phyloP scores from a whole-genome alignment of 139 green algal species.

The Coccomyxa sp. region DNA sequence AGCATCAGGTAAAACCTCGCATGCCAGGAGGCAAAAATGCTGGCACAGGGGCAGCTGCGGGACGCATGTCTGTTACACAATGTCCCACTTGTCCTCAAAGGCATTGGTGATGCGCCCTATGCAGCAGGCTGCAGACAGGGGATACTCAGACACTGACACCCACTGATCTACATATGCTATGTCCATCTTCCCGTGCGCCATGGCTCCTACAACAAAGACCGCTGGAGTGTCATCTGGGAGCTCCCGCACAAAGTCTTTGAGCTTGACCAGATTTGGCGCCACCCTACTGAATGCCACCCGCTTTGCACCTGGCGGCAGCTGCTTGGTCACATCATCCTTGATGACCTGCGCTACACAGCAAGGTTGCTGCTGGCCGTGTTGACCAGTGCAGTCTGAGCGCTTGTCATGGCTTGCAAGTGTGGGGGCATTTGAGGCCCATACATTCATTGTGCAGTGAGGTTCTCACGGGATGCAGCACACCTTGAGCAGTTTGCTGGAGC shows the following conservation, averaged over 20 bases:
- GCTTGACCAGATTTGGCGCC: constrained; percentile 48
- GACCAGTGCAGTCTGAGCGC: too few species aligned
- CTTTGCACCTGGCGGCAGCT: constrained; percentile 62
- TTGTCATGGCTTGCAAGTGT: too few species aligned
- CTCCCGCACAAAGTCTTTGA: constrained; percentile 36
- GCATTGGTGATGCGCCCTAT: constrained; percentile 82
- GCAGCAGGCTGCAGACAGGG: constrained; percentile 82
- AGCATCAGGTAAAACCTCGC: too few species aligned
- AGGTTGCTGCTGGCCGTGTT: too few species aligned
- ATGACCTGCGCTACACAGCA: constrained; percentile 52
- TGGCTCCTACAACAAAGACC: constrained; percentile 89
- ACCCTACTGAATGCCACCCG: constrained; percentile 81
- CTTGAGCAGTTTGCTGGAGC: constrained; percentile 92
- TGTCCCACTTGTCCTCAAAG: constrained; percentile 83
- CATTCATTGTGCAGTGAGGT: too few species aligned
- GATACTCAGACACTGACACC: constrained; percentile 85
- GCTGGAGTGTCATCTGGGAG: constrained; percentile 45
- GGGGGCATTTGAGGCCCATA: too few species aligned
- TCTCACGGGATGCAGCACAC: constrained; percentile 45
- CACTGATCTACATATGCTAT: constrained; percentile 76
- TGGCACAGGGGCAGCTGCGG: too few species aligned
- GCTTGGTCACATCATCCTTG: constrained; percentile 84
- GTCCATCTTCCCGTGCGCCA: constrained; percentile 90
- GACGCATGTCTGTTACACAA: constrained; percentile 43
- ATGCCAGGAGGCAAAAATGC: too few species aligned